phyloP scores from a whole-genome alignment of 2,329 filamentous ascomycete species.

The Verticillium nonalfalfae region DNA sequence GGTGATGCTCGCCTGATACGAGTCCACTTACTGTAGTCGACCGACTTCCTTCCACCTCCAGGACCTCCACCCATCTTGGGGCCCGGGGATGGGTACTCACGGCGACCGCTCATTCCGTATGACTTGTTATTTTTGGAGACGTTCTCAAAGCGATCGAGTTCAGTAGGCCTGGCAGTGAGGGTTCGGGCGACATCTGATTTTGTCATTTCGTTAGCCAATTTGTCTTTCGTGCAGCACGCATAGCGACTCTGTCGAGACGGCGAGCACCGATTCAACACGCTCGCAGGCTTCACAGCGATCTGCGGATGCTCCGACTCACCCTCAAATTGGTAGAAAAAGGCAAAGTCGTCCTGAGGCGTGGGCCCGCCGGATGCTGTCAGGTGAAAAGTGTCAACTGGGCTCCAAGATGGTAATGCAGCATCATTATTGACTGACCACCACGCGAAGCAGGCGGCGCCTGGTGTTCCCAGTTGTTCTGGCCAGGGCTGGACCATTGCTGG shows the following conservation, averaged over 20 bases:
- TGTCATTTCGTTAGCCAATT: constrained; percentile 5
- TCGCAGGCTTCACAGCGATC: not conserved
- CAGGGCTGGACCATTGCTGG: constrained; percentile 27
- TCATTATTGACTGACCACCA: constrained; percentile 17
- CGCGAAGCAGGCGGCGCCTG: constrained; percentile 33
- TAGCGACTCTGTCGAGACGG: not conserved
- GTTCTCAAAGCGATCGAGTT: constrained; percentile 95
- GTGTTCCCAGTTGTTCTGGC: constrained; percentile 38
- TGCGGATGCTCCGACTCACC: constrained; percentile 51
- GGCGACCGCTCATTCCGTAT: constrained; percentile 66
- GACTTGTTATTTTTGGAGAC: constrained; percentile 95
- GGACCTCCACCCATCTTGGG: constrained; percentile 23
- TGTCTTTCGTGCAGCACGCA: not conserved
- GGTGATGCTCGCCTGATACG: constrained; percentile 11
- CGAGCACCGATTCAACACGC: too few species aligned
- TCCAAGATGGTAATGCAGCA: not conserved
- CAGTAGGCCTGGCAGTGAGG: constrained; percentile 38
- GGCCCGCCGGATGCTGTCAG: constrained; percentile 66
- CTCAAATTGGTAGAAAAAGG: constrained; percentile 84
- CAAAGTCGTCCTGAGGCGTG: constrained; percentile 68
- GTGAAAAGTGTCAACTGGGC: constrained; percentile 1
- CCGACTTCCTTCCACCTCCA: constrained; percentile 17
- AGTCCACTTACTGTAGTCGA: constrained; percentile 19
- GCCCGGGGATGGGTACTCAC: constrained; percentile 69
- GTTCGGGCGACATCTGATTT: constrained; percentile 11